Evolutionary conservation across 2,329 filamentous ascomycete species (phyloP), one percentile per base, ranked within the genome.

Genomic region (Fusarium sp.): DNA sequence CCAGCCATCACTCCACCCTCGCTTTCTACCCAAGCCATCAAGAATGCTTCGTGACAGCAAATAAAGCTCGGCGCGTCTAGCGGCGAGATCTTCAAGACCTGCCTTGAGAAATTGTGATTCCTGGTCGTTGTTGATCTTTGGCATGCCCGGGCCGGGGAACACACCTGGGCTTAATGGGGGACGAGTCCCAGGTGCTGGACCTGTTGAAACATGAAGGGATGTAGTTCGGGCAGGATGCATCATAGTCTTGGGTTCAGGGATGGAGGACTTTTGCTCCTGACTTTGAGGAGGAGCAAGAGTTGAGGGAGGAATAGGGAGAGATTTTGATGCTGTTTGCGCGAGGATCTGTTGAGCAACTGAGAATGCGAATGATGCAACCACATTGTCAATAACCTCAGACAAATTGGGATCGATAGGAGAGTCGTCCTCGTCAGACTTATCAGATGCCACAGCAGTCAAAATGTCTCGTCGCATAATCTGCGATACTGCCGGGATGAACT

Each of bases 401-500:
- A 87, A 80, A 3, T 83, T 71, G 4, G 84, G 81, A 3, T 85
- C 80, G 9, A 83, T 60, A 2, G 75, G 68, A 13, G 77, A 73
- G 17, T 72, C 72, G 13, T 85, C 76, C 76, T 83, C 78, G 80
- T 84, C 77, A 76, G 78, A 72, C 22, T 80, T 78, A 26, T 83
- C 82, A 28, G 83, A 81, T 8, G 85, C 80, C 62, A 92, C 85
- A 41, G 92, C 90, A n/a, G 88, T 86, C 52, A 90, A 83, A 6
- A 98, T 85, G 79, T 98, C 96, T 62, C 90, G 88, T 59, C 95
- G 90, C 84, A 98, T 91, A 28, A 95, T 90, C 60, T 93, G 90
- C 7, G 94, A 93, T 42, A 94, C 91, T 44, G 92, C 90, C 3
- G 94, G 92, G 42, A 98, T 92, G 77, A 98, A 98, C 70, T 94